A percentile compares a stretch with the other conserved stretches of the same genome.
These are phyloP conservation scores for Alternaria sp. DNA, from an alignment of 2,329 filamentous ascomycete genomes.

Conservation along the genomic window DNA sequence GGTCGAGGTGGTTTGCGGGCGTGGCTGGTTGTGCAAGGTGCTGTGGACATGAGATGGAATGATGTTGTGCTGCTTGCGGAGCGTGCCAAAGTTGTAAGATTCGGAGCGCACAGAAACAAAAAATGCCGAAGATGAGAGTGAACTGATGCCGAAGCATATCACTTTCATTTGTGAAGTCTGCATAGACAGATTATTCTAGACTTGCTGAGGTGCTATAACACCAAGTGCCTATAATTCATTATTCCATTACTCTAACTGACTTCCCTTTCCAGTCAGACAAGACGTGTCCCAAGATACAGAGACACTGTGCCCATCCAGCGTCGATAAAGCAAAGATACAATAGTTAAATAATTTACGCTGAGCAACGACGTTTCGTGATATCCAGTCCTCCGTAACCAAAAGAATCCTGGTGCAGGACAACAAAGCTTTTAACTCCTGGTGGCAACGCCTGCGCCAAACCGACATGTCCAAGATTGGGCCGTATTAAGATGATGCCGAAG, in stretches of 20 bases:
- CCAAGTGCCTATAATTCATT: conserved; percentile 7
- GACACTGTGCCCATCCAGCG: conserved; percentile 1
- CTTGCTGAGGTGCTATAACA: conserved; percentile 1
- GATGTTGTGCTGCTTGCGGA: neutral
- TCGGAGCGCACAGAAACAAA: neutral
- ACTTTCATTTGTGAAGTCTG: conserved; percentile 9
- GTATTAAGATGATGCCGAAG: conserved; percentile 20
- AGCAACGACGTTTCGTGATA: conserved; percentile 9
- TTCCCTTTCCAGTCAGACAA: conserved; percentile 5
- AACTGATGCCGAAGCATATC: neutral
- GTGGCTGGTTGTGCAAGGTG: neutral
- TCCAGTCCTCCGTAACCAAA: conserved; percentile 3
- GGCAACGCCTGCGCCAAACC: conserved; percentile 14
- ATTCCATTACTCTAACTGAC: conserved; percentile 8
- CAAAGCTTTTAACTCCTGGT: conserved; percentile 18
- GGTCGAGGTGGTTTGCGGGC: neutral
- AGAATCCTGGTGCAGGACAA: conserved; percentile 4
- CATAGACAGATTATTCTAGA: conserved; percentile 2
- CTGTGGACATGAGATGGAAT: neutral
- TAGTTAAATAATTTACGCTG: neutral
- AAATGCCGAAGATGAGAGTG: neutral
- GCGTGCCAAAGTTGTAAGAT: neutral
- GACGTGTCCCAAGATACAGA: conserved; percentile 6
- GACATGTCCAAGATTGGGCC: conserved; percentile 10
- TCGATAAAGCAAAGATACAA: neutral